Conservation (phyloP, 1,139 yeast genomes). For the Suhomyces yuchorum region DNA sequence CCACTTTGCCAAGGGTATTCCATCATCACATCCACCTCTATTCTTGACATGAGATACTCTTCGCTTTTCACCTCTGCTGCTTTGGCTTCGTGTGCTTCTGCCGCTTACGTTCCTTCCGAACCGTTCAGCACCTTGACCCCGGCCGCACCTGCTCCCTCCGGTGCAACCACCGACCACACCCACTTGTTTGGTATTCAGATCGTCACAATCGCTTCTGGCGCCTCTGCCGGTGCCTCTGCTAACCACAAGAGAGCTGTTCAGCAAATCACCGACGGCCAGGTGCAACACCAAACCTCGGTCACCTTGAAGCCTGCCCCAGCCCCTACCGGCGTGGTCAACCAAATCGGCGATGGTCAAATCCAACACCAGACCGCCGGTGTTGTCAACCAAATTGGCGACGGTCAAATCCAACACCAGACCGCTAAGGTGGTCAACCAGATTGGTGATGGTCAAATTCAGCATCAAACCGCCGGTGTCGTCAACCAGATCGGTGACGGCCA, state of each 20-base stretch:
- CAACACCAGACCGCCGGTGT: constrained; percentile 29
- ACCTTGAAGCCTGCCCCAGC: constrained; percentile 20
- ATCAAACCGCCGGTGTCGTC: constrained; percentile 32
- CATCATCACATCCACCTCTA: background rate
- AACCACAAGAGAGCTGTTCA: constrained; percentile 26
- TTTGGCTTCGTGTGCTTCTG: constrained; percentile 52
- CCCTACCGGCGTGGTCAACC: constrained; percentile 26
- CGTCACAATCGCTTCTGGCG: constrained; percentile 26
- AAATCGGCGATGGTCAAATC: constrained; percentile 46
- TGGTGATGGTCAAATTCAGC: constrained; percentile 55
- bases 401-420: constrained; percentile 45
- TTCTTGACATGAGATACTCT: constrained; percentile 32
- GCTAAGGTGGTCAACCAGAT: constrained; percentile 38
- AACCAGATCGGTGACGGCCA: constrained; percentile 47
- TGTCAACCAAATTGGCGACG: constrained; percentile 41
- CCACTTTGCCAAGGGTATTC: background rate
- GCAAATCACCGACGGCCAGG: constrained; percentile 32
- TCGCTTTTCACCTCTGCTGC: constrained; percentile 29
- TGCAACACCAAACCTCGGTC: constrained; percentile 25
- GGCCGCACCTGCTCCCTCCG: constrained; percentile 46
- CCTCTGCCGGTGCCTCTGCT: constrained; percentile 25
- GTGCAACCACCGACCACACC: constrained; percentile 63
- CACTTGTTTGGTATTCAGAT: constrained; percentile 72
- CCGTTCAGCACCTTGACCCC: constrained; percentile 36
- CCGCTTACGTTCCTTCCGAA: constrained; percentile 56